phyloP scores from a whole-genome alignment of 2,329 filamentous ascomycete genomes.

The Fusarium sp. region DNA sequence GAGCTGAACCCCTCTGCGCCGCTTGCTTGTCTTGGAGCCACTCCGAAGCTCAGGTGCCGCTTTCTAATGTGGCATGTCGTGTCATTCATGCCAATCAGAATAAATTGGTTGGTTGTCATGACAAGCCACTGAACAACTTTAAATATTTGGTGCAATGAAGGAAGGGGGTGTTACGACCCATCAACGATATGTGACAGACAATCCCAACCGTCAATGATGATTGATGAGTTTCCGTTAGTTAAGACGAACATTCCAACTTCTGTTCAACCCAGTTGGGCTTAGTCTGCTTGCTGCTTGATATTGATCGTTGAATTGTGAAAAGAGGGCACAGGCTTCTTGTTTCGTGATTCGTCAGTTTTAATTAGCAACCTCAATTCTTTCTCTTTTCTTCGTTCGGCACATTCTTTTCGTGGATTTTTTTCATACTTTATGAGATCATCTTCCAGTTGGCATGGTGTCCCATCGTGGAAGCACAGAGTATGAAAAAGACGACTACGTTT shows the following conservation, averaged over 20 bases:
- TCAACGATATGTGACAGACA: not conserved
- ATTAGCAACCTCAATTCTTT: slow-evolving; percentile 5
- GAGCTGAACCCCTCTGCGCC: slow-evolving; percentile 10
- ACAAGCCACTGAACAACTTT: slow-evolving; percentile 33
- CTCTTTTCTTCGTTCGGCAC: not conserved
- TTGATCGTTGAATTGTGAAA: slow-evolving; percentile 4
- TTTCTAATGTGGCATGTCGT: slow-evolving; percentile 18
- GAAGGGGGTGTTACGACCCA: not conserved
- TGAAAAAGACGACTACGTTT: not conserved
- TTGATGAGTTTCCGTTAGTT: slow-evolving; percentile 1
- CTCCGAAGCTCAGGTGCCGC: slow-evolving; percentile 13
- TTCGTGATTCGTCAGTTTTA: slow-evolving; percentile 21
- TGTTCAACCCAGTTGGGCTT: slow-evolving; percentile 8
- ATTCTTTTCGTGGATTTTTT: not conserved
- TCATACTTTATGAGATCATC: not conserved
- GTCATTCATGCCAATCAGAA: not conserved
- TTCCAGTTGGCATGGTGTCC: not conserved
- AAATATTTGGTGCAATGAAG: slow-evolving; percentile 2
- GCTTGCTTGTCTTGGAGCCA: slow-evolving; percentile 13
- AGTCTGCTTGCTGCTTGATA: slow-evolving; percentile 24
- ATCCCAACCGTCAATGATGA: slow-evolving; percentile 3
- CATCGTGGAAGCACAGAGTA: not conserved
- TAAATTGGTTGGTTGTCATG: slow-evolving; percentile 22
- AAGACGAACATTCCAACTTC: slow-evolving; percentile 4
- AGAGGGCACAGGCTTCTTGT: not conserved